Conservation (phyloP, 768 basidiomycete genomes). For the Neoboletus magnificus region DNA sequence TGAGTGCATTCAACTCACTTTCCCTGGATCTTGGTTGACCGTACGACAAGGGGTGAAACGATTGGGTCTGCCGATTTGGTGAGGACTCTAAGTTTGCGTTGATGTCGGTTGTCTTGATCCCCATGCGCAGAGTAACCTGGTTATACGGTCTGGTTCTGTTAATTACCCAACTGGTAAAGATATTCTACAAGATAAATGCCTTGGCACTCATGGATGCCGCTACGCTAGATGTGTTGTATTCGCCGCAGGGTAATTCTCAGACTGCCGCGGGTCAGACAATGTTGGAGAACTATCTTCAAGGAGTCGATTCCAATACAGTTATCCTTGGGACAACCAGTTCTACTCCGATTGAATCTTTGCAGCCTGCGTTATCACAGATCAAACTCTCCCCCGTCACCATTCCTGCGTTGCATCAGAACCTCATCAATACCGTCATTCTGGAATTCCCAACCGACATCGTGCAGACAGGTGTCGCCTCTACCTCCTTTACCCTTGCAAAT, state of each 20-base stretch:
- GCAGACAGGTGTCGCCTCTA: slow-evolving; percentile 55
- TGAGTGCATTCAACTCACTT: slow-evolving; percentile 25
- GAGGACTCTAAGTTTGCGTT: slow-evolving; percentile 9
- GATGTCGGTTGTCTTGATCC: not conserved
- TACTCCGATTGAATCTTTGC: slow-evolving; percentile 58
- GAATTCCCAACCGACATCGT: slow-evolving; percentile 62
- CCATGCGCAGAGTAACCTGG: slow-evolving; percentile 43
- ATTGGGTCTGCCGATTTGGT: slow-evolving; percentile 62
- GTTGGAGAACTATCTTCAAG: slow-evolving; percentile 70
- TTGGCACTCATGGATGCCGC: slow-evolving; percentile 2
- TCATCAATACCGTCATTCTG: slow-evolving; percentile 55
- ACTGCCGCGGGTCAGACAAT: slow-evolving; percentile 51
- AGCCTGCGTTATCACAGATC: slow-evolving; percentile 59
- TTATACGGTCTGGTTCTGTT: slow-evolving; percentile 57
- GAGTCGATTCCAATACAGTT: slow-evolving; percentile 48
- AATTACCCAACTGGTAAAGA: slow-evolving; percentile 52
- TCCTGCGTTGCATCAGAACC: slow-evolving; percentile 58
- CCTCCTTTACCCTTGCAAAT: slow-evolving; percentile 56
- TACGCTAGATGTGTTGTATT: slow-evolving; percentile 53
- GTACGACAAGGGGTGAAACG: slow-evolving; percentile 39
- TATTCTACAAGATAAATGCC: not conserved
- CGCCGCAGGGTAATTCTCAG: slow-evolving; percentile 50
- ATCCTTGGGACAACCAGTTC: slow-evolving; percentile 55
- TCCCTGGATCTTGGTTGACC: not conserved
- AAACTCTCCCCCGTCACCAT: slow-evolving; percentile 58